Evolutionary conservation across 139 green algal species (phyloP).

Genomic region (Cymbomonas tetramitiformis): DNA sequence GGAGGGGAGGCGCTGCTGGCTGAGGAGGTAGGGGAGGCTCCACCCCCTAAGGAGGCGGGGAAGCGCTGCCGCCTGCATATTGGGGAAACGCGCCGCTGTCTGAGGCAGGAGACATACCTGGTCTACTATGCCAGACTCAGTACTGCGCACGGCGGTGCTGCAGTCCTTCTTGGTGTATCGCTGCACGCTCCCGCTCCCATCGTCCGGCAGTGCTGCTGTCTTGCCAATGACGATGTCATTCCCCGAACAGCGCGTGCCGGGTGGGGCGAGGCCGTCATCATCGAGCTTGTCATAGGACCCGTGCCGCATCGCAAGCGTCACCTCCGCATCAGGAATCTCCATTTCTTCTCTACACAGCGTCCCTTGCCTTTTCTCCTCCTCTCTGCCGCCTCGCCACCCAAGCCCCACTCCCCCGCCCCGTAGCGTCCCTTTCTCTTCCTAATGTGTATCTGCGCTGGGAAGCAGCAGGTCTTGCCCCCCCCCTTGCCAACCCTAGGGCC

Average conservation of each 20-base stretch:
- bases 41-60: too few species aligned
- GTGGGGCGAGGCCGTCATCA: constrained; percentile 73
- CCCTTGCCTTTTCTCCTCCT: constrained; percentile 39
- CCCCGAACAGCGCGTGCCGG: constrained; percentile 33
- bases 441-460: too few species aligned
- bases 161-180: constrained; percentile 34
- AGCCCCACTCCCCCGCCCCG: constrained; percentile 28
- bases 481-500: too few species aligned
- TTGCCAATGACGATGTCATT: constrained; percentile 73
- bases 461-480: too few species aligned
- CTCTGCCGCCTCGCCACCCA: too few species aligned
- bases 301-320: constrained; percentile 42
- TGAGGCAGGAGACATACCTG: too few species aligned
- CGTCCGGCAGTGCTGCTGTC: constrained; percentile 46
- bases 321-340: constrained; percentile 57
- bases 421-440: constrained; percentile 63
- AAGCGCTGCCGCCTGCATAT: too few species aligned
- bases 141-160: constrained; percentile 23
- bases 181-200: constrained; percentile 13
- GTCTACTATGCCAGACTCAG: constrained; percentile 49
- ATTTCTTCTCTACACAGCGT: constrained; percentile 57
- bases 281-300: constrained; percentile 95
- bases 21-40: too few species aligned
- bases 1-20: too few species aligned
- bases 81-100: too few species aligned